Conservation (phyloP, 371 early-diverging fungal genomes). For the Rhizopus sp. region DNA sequence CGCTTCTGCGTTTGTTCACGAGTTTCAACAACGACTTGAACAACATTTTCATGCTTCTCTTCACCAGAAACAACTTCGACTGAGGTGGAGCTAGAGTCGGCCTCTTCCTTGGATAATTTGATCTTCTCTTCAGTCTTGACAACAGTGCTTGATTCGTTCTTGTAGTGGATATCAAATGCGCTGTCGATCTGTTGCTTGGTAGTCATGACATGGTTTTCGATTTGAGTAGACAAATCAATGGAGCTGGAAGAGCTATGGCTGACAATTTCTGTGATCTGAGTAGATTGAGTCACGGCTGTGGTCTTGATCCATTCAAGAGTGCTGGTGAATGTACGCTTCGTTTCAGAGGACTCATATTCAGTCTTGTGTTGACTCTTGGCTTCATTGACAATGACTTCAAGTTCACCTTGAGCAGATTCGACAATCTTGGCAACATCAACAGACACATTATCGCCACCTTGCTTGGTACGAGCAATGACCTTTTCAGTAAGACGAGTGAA, state of each 20-base stretch:
- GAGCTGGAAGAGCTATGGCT: conserved; percentile 24
- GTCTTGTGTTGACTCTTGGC: conserved; percentile 15
- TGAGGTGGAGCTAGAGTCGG: not conserved
- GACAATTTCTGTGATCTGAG: conserved; percentile 31
- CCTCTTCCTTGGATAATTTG: conserved; percentile 3
- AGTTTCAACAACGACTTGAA: conserved; percentile 30
- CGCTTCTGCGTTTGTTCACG: conserved; percentile 34
- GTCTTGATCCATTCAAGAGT: conserved; percentile 33
- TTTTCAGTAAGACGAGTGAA: conserved; percentile 22
- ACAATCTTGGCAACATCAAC: conserved; percentile 27
- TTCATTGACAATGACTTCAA: conserved; percentile 20
- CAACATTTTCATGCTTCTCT: conserved; percentile 16
- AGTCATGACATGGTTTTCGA: conserved; percentile 32
- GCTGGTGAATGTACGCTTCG: conserved; percentile 15
- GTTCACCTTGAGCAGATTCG: conserved; percentile 28
- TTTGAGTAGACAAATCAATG: conserved; percentile 32
- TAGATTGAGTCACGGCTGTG: conserved; percentile 23
- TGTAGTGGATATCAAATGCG: conserved; percentile 34
- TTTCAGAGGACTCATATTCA: conserved; percentile 6
- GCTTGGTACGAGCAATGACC: conserved; percentile 24
- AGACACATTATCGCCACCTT: conserved; percentile 25
- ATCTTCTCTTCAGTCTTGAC: conserved; percentile 1
- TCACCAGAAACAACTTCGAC: not conserved
- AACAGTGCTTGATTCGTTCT: conserved; percentile 7
- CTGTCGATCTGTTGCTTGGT: conserved; percentile 33